A percentile compares a stretch with the other conserved stretches of the same genome.
These are phyloP conservation scores for Tetracladium maxilliforme DNA, from an alignment of 2,329 filamentous ascomycete species.

Conservation along the genomic window DNA sequence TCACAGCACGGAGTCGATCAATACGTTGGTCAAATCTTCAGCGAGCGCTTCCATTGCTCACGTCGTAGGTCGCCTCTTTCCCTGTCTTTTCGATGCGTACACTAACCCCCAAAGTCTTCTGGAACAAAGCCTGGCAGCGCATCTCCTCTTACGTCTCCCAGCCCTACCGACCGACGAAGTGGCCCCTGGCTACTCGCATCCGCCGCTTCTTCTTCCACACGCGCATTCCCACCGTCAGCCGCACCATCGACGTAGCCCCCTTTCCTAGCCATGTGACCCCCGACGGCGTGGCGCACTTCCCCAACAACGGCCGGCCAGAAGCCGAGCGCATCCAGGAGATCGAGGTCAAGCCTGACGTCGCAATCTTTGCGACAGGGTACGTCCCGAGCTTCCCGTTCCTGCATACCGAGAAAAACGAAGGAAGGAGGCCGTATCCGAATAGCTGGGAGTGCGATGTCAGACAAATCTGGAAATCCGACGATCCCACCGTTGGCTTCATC, in stretches of 20 bases:
- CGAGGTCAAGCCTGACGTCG: slow-evolving; percentile 22
- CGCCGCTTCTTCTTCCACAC: slow-evolving; percentile 22
- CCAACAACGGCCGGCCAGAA: slow-evolving; percentile 13
- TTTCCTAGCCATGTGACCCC: slow-evolving; percentile 24
- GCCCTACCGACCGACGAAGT: slow-evolving; percentile 16
- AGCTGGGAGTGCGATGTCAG: slow-evolving; percentile 33
- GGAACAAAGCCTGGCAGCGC: slow-evolving; percentile 25
- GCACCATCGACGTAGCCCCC: slow-evolving; percentile 24
- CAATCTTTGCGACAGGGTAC: slow-evolving; percentile 33
- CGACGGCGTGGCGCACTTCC: slow-evolving; percentile 20
- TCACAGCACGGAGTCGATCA: slow-evolving; percentile 29
- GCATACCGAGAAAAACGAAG: slow-evolving; percentile 8
- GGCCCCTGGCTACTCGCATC: slow-evolving; percentile 17
- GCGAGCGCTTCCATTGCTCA: too few species aligned
- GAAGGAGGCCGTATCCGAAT: too few species aligned
- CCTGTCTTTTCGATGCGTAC: too few species aligned
- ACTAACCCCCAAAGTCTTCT: slow-evolving; percentile 5
- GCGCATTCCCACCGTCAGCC: slow-evolving; percentile 19
- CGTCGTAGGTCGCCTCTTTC: too few species aligned
- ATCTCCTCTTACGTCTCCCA: slow-evolving; percentile 22
- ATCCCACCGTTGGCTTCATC: slow-evolving; percentile 26
- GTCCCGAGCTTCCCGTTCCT: slow-evolving; percentile 24
- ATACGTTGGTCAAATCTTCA: slow-evolving; percentile 30
- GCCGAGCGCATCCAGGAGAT: slow-evolving; percentile 11
- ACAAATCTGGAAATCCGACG: slow-evolving; percentile 29